A percentile compares a stretch with the other conserved stretches of the same genome.
These are phyloP conservation scores for Zychaea mexicana DNA, from an alignment of 371 early-diverging fungal genomes.

Conservation along the genomic window DNA sequence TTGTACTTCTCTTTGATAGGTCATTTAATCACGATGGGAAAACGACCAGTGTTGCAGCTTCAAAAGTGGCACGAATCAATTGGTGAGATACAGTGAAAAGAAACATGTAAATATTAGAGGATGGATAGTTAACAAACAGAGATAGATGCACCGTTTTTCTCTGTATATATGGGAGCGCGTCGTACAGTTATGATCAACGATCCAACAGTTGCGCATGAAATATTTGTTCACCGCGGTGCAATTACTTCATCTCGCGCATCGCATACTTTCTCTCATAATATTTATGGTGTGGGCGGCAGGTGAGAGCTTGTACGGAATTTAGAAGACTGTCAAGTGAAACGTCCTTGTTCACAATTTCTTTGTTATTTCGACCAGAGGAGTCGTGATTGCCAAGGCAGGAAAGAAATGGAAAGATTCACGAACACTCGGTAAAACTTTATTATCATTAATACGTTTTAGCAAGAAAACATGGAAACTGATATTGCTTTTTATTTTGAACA, in stretches of 20 bases:
- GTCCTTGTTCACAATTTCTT: too few species aligned
- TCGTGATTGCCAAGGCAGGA: slow-evolving; percentile 8
- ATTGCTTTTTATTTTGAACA: too few species aligned
- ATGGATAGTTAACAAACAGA: neutral
- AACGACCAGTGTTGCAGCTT: slow-evolving; percentile 8
- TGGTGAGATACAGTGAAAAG: neutral
- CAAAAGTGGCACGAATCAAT: slow-evolving; percentile 11
- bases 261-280: slow-evolving; percentile 11
- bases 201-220: slow-evolving; percentile 21
- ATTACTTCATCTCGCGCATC: slow-evolving; percentile 14
- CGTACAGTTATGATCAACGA: slow-evolving; percentile 18
- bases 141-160: slow-evolving; percentile 13
- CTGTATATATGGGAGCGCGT: slow-evolving; percentile 17
- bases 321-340: too few species aligned
- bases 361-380: slow-evolving; percentile 2
- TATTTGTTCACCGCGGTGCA: slow-evolving; percentile 15
- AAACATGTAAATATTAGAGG: neutral
- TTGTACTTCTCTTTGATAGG: neutral
- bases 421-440: slow-evolving; percentile 15
- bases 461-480: too few species aligned
- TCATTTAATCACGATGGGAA: slow-evolving; percentile 7
- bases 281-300: slow-evolving; percentile 22
- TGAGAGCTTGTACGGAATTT: too few species aligned
- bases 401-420: slow-evolving; percentile 16
- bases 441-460: too few species aligned